Evolutionary conservation across 805 yeast species (phyloP).

Genomic region (Ogataea allantospora): DNA sequence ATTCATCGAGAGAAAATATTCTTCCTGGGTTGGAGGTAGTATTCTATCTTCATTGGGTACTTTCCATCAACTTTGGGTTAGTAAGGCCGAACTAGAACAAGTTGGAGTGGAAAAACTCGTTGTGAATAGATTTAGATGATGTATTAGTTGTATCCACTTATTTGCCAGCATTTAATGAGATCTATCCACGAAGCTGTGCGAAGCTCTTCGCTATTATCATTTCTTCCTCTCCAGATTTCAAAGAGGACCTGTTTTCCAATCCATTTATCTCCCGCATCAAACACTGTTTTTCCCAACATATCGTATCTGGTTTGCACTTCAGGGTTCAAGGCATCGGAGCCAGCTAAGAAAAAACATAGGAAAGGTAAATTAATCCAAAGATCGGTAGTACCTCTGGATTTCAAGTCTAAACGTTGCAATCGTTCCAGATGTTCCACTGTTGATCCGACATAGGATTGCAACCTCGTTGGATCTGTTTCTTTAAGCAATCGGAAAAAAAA

Average conservation of each 20-base stretch:
- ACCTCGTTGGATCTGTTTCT: conserved; percentile 35
- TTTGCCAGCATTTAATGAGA: conserved; percentile 53
- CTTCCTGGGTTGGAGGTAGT: conserved; percentile 92
- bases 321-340: conserved; percentile 38
- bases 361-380: conserved; percentile 40
- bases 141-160: conserved; percentile 30
- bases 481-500: conserved; percentile 48
- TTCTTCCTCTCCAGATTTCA: conserved; percentile 49
- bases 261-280: conserved; percentile 46
- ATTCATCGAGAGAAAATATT: conserved; percentile 70
- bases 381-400: conserved; percentile 20
- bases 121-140: conserved; percentile 75
- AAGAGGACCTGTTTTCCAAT: conserved; percentile 51
- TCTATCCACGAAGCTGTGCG: conserved; percentile 49
- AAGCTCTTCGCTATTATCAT: conserved; percentile 21
- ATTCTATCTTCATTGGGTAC: conserved; percentile 86
- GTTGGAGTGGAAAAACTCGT: conserved; percentile 81
- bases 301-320: conserved; percentile 35
- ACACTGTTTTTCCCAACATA: conserved; percentile 33
- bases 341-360: conserved; percentile 49
- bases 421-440: conserved; percentile 38
- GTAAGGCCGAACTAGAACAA: conserved; percentile 82
- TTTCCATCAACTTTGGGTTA: conserved; percentile 94
- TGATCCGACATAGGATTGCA: conserved; percentile 37
- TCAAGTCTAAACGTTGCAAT: conserved; percentile 22